These are phyloP conservation scores for Aspergillus costaricaensis DNA, from an alignment of 2,329 filamentous ascomycete species.

Conservation along the genomic window DNA sequence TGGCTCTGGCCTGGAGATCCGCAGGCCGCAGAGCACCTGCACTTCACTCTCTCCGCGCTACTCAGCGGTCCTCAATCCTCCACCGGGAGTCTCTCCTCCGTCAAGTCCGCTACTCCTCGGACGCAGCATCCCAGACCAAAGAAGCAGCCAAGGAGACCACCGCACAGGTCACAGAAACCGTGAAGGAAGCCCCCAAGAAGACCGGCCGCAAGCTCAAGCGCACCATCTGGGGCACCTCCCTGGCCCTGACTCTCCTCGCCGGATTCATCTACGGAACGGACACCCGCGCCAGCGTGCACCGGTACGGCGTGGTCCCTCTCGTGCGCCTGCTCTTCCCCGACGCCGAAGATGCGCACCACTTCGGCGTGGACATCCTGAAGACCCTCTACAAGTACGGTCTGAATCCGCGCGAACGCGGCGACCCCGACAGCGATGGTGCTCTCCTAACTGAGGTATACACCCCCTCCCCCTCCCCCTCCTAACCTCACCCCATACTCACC, in stretches of 20 bases:
- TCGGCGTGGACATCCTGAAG: constrained; percentile 71
- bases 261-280: constrained; percentile 72
- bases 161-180: constrained; percentile 11
- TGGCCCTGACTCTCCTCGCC: constrained; percentile 51
- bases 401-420: constrained; percentile 79
- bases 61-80: constrained; percentile 26
- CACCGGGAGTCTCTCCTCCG: constrained; percentile 4
- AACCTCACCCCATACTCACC: neutral
- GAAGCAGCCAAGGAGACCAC: constrained; percentile 15
- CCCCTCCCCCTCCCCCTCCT: neutral
- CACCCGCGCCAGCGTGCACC: constrained; percentile 70
- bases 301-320: constrained; percentile 60
- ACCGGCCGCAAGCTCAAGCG: constrained; percentile 31
- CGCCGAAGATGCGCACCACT: constrained; percentile 85
- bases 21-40: constrained; percentile 29
- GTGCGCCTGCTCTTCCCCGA: constrained; percentile 47
- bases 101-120: constrained; percentile 19
- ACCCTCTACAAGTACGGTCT: constrained; percentile 71
- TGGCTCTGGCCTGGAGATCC: constrained; percentile 29
- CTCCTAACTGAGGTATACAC: constrained; percentile 54
- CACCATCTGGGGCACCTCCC: constrained; percentile 50
- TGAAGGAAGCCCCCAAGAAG: constrained; percentile 33
- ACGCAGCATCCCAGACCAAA: constrained; percentile 9
- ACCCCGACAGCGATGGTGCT: constrained; percentile 55
- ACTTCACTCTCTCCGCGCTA: constrained; percentile 25